phyloP scores from a whole-genome alignment of 805 yeast species.

The Wickerhamiella musiphila region DNA sequence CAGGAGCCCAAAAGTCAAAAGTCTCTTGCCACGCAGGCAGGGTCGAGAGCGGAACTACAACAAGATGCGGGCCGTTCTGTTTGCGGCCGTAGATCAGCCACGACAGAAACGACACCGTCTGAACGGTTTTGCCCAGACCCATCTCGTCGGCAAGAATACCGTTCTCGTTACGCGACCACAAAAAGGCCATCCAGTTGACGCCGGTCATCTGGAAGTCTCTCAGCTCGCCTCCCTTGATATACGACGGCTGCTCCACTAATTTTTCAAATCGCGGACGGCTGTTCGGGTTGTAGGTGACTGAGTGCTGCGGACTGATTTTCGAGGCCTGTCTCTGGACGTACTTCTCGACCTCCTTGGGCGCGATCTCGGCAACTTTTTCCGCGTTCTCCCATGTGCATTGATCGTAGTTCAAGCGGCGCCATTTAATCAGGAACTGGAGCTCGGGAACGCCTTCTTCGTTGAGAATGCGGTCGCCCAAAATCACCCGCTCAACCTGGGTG shows the following conservation, averaged over 20 bases:
- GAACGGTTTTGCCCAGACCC: constrained; percentile 98
- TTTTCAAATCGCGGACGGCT: constrained; percentile 82
- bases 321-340: constrained; percentile 70
- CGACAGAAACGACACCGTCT: constrained; percentile 82
- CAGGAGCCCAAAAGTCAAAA: constrained; percentile 95
- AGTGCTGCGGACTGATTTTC: constrained; percentile 64
- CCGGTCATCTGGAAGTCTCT: constrained; percentile 98
- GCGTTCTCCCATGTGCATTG: constrained; percentile 97
- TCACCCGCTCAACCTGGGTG: constrained; percentile 76
- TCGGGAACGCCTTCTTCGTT: constrained; percentile 41
- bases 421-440: constrained; percentile 73
- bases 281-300: constrained; percentile 52
- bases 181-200: constrained; percentile 97
- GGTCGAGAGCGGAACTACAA: constrained; percentile 91
- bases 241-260: constrained; percentile 68
- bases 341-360: constrained; percentile 69
- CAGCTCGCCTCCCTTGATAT: constrained; percentile 75
- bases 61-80: constrained; percentile 93
- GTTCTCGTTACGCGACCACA: constrained; percentile 95
- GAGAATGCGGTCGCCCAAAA: constrained; percentile 54
- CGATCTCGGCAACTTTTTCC: constrained; percentile 60
- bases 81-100: constrained; percentile 92
- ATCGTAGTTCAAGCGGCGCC: constrained; percentile 87
- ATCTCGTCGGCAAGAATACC: constrained; percentile 97
- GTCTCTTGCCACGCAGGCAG: constrained; percentile 99